Evolutionary conservation across 768 basidiomycete species (phyloP).

Genomic region (Sporobolomyces roseus): DNA sequence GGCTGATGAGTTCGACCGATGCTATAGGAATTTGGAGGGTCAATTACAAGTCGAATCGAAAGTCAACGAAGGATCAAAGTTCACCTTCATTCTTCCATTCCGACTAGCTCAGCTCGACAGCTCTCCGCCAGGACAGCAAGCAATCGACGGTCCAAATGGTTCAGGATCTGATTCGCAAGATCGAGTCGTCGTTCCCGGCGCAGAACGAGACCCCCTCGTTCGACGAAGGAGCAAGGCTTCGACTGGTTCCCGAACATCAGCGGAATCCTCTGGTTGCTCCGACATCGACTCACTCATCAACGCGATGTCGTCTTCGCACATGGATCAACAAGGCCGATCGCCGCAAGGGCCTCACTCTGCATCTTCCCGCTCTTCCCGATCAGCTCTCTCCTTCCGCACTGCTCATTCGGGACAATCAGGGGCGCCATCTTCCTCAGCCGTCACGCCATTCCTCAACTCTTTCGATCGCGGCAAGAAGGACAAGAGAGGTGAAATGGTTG

Average conservation of each 20-base stretch:
- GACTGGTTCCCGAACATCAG: conserved; percentile 19
- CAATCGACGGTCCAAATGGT: neutral
- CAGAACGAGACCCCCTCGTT: neutral
- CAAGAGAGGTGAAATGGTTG: neutral
- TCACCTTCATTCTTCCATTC: conserved; percentile 69
- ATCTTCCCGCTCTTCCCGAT: conserved; percentile 44
- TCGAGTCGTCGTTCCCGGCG: neutral
- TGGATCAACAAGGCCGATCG: conserved; percentile 40
- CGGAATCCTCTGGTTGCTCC: conserved; percentile 36
- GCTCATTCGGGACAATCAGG: conserved; percentile 11
- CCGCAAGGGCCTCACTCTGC: conserved; percentile 47
- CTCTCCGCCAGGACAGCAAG: neutral
- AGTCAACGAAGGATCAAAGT: conserved; percentile 63
- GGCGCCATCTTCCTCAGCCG: neutral
- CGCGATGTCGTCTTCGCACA: conserved; percentile 48
- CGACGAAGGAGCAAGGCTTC: conserved; percentile 16
- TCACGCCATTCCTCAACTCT: neutral
- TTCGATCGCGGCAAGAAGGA: neutral
- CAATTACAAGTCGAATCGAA: conserved; percentile 73
- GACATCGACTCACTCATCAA: conserved; percentile 51
- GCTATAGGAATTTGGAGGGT: conserved; percentile 63
- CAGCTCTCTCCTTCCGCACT: conserved; percentile 39
- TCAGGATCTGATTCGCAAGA: neutral
- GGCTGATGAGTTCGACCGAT: neutral
- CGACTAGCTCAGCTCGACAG: conserved; percentile 49